Conservation (phyloP, 139 green algal species). For the Nannochloris sp. region DNA sequence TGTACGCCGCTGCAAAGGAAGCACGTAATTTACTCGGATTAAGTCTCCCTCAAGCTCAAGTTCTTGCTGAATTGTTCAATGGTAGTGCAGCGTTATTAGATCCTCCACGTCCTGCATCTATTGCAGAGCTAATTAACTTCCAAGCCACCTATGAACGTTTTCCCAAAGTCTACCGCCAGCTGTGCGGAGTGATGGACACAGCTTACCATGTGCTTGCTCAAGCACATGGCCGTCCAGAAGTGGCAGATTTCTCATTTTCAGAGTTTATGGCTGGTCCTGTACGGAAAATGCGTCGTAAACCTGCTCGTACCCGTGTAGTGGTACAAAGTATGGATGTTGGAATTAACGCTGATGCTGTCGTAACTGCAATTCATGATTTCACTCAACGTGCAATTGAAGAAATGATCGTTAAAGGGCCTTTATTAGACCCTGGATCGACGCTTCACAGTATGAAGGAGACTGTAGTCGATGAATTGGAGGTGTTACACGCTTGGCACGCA, state of each 20-base stretch:
- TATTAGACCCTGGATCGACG: slow-evolving; percentile 15
- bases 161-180: slow-evolving; percentile 32
- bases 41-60: slow-evolving; percentile 28
- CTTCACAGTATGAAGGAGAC: slow-evolving; percentile 7
- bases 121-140: slow-evolving; percentile 42
- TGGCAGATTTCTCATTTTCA: slow-evolving; percentile 33
- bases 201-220: slow-evolving; percentile 23
- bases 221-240: neutral
- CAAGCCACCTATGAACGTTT: slow-evolving; percentile 28
- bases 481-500: slow-evolving; percentile 57
- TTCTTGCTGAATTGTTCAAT: slow-evolving; percentile 39
- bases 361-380: slow-evolving; percentile 50
- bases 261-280: slow-evolving; percentile 53
- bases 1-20: slow-evolving; percentile 41
- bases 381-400: slow-evolving; percentile 41
- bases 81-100: slow-evolving; percentile 29
- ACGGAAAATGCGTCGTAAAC: slow-evolving; percentile 51
- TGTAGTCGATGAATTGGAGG: slow-evolving; percentile 56
- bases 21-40: slow-evolving; percentile 40
- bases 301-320: slow-evolving; percentile 32
- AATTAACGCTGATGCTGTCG: slow-evolving; percentile 45
- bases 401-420: slow-evolving; percentile 36
- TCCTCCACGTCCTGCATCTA: slow-evolving; percentile 29
- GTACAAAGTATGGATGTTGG: slow-evolving; percentile 28
- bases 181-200: slow-evolving; percentile 41